phyloP scores from a whole-genome alignment of 2,329 filamentous ascomycete genomes.

The Mycosphaerella arachidis region DNA sequence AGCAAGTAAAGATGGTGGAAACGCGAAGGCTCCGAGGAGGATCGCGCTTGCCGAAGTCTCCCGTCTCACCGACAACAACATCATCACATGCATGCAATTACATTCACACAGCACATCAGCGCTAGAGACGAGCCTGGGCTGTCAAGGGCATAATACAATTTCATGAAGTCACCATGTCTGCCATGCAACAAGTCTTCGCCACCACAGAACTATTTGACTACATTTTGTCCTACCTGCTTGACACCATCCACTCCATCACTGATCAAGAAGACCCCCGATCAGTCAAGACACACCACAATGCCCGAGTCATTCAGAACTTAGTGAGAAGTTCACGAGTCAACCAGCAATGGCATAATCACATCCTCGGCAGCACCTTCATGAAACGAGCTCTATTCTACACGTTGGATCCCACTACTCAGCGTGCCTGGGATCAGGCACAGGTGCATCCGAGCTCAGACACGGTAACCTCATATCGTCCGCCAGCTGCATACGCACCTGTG shows the following conservation, averaged over 20 bases:
- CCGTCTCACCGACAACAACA: neutral
- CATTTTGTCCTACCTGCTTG: slow-evolving; percentile 10
- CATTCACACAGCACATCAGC: neutral
- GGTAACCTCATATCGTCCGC: neutral
- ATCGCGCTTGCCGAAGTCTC: neutral
- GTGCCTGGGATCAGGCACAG: slow-evolving; percentile 5
- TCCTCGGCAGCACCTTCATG: slow-evolving; percentile 12
- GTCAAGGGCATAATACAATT: neutral
- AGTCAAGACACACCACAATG: slow-evolving; percentile 12
- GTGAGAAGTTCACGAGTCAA: slow-evolving; percentile 17
- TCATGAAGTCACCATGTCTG: neutral
- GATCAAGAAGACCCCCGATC: slow-evolving; percentile 24
- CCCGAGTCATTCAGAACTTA: slow-evolving; percentile 9
- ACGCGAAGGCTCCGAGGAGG: neutral
- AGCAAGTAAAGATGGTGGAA: neutral
- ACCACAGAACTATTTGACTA: slow-evolving; percentile 24
- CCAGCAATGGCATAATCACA: slow-evolving; percentile 16
- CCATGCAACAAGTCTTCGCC: slow-evolving; percentile 11
- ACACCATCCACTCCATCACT: slow-evolving; percentile 11
- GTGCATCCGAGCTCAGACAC: neutral
- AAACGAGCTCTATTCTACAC: slow-evolving; percentile 19
- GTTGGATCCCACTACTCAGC: slow-evolving; percentile 7
- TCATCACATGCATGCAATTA: neutral
- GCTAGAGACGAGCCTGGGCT: no score
- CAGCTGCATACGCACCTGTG: slow-evolving; percentile 7